Percentiles rank a stretch among this genome's conserved stretches.
Conservation (phyloP, 176 grass and related monocot species). For the Carex parvula region DNA sequence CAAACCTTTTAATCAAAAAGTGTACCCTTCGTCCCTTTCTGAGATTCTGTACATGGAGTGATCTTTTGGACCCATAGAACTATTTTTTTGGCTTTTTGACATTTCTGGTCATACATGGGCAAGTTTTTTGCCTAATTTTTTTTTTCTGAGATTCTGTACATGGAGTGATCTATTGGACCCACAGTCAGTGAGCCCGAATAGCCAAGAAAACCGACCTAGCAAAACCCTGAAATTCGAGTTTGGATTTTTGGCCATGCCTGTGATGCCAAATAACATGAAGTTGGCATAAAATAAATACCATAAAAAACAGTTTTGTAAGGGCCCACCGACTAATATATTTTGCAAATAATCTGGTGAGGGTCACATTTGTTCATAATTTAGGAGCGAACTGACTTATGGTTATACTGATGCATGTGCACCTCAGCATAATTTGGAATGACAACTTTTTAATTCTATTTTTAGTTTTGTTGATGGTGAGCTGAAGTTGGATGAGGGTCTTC, state of each 20-base stretch:
- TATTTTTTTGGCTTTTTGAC: neutral
- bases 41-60: neutral
- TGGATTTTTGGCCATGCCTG: neutral
- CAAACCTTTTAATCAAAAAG: neutral
- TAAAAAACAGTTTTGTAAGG: neutral
- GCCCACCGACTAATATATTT: neutral
- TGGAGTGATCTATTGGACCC: neutral
- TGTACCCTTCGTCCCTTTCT: no score
- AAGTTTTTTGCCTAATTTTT: neutral
- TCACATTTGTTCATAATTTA: neutral
- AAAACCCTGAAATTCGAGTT: neutral
- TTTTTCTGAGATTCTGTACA: neutral
- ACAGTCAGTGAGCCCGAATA: neutral
- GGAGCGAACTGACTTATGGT: neutral
- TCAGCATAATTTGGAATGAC: neutral
- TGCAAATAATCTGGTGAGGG: neutral
- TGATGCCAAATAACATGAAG: neutral
- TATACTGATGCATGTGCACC: neutral
- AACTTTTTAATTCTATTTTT: constrained; percentile 15
- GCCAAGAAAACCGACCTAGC: neutral
- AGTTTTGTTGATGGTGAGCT: constrained; percentile 72
- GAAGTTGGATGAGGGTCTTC: constrained; percentile 54
- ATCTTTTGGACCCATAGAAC: neutral
- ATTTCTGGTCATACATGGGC: neutral
- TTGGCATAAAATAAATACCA: neutral